Conservation (phyloP, 768 basidiomycete species). For the Cyclocybe aegerita region DNA sequence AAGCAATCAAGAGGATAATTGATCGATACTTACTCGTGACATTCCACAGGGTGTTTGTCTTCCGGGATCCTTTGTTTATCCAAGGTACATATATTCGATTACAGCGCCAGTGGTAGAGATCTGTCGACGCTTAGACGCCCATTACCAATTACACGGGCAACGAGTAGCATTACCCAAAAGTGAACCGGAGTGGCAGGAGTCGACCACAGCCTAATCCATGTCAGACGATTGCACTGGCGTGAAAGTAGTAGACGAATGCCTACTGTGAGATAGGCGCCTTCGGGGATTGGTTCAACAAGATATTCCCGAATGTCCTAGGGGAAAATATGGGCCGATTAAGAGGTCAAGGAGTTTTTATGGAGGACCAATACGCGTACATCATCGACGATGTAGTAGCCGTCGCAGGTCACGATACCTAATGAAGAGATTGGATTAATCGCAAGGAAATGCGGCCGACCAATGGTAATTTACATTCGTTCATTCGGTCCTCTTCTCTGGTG, state of each 20-base stretch:
- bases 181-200: conserved; percentile 41
- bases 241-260: conserved; percentile 6
- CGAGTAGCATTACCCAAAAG: conserved; percentile 29
- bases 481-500: conserved; percentile 47
- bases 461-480: conserved; percentile 46
- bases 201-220: conserved; percentile 28
- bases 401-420: conserved; percentile 38
- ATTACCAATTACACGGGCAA: not conserved
- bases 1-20: not conserved
- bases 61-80: conserved; percentile 40
- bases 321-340: not conserved
- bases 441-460: not conserved
- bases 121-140: conserved; percentile 18
- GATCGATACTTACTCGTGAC: conserved; percentile 22
- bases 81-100: conserved; percentile 48
- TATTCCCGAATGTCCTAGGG: conserved; percentile 30
- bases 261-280: conserved; percentile 35
- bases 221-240: not conserved
- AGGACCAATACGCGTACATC: conserved; percentile 27
- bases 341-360: not conserved
- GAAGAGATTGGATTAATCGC: not conserved
- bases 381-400: conserved; percentile 36
- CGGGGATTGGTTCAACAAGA: conserved; percentile 37
- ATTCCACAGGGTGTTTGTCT: conserved; percentile 32
- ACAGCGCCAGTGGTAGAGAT: conserved; percentile 42